These are phyloP conservation scores for Sphenostylis stenocarpa DNA, from an alignment of 306 rosid genomes.

Conservation along the genomic window DNA sequence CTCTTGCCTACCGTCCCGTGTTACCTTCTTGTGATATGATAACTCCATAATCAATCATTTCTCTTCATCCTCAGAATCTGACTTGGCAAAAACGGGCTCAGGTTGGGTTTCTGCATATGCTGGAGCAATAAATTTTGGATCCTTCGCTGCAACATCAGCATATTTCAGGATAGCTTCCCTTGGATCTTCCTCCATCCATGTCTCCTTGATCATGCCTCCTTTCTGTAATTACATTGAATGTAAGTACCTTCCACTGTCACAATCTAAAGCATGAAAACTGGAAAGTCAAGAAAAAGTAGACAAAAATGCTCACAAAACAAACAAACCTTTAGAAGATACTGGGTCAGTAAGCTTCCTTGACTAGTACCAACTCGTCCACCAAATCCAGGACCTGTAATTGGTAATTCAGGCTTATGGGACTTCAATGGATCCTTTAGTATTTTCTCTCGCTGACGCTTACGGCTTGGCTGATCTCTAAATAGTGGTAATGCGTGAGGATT, in stretches of 20 bases:
- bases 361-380: slow-evolving; percentile 92
- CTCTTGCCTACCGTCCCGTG: not conserved
- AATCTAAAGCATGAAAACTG: slow-evolving; percentile 10
- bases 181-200: slow-evolving; percentile 99
- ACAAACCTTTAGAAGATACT: slow-evolving; percentile 85
- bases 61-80: slow-evolving; percentile 95
- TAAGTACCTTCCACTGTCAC: slow-evolving; percentile 30
- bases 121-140: slow-evolving; percentile 94
- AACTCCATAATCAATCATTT: slow-evolving; percentile 46
- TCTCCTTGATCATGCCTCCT: slow-evolving; percentile 97
- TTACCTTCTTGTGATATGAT: not conserved
- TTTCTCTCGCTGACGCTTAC: slow-evolving; percentile 88
- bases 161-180: slow-evolving; percentile 94
- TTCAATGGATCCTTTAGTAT: slow-evolving; percentile 84
- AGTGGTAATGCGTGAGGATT: slow-evolving; percentile 93
- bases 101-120: slow-evolving; percentile 95
- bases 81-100: slow-evolving; percentile 77
- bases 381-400: slow-evolving; percentile 93
- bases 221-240: slow-evolving; percentile 55
- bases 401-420: slow-evolving; percentile 96
- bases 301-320: not conserved
- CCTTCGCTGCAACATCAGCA: slow-evolving; percentile 87
- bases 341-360: slow-evolving; percentile 96
- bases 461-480: slow-evolving; percentile 93
- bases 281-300: not conserved